These are phyloP conservation scores for Eragrostis curvula DNA, from an alignment of 176 grass and related monocot species.

Conservation along the genomic window DNA sequence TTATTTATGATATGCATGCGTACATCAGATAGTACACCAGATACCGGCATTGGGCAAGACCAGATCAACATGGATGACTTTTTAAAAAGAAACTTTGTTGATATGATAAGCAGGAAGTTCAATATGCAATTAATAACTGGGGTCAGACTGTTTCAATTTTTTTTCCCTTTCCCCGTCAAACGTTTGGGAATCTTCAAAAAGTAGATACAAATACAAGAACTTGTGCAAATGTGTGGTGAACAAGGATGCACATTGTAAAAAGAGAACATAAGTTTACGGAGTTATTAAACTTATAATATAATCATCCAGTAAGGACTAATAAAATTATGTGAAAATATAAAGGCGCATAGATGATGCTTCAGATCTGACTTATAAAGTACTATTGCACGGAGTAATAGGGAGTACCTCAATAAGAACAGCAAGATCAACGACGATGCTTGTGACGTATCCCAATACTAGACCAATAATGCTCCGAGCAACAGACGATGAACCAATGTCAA, in stretches of 20 bases:
- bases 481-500: constrained; percentile 95
- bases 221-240: not conserved
- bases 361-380: constrained; percentile 5
- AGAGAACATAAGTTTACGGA: constrained; percentile 5
- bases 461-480: constrained; percentile 94
- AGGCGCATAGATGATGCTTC: not conserved
- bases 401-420: constrained; percentile 93
- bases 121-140: not conserved
- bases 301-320: not conserved
- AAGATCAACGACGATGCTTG: constrained; percentile 94
- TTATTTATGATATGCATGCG: not conserved
- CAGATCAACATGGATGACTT: constrained; percentile 21
- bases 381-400: too few species aligned
- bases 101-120: not conserved
- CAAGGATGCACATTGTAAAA: constrained; percentile 11
- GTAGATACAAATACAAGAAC: not conserved
- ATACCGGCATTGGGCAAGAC: not conserved
- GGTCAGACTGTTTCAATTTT: not conserved
- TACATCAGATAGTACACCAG: not conserved
- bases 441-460: constrained; percentile 95
- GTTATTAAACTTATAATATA: not conserved
- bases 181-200: not conserved
- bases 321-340: not conserved
- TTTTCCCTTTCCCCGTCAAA: not conserved
- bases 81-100: not conserved